Evolutionary conservation across 2,329 filamentous ascomycete species (phyloP), one percentile per base, ranked within the genome.

Genomic region (Teratosphaeria pseudoeucalypti): DNA sequence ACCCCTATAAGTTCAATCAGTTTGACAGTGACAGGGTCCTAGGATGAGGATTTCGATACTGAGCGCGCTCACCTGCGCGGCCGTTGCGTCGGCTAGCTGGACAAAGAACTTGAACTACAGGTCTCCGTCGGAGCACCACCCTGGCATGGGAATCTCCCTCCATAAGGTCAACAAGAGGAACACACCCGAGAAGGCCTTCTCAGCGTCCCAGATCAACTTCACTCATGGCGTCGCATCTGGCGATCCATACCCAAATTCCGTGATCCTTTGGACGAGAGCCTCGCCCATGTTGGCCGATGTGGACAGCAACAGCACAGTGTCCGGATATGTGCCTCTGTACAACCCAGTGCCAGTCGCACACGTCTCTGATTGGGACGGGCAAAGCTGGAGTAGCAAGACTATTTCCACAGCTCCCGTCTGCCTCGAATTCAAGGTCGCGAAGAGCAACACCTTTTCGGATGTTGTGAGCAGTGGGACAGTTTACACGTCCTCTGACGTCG

Each of bases 401-500:
- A 58, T 82, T 62, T 84, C 81, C 16, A 82, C 78, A 60, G 77
- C 83, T 6, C 85, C 87, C 0, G 78, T 89, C 34, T 90, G 87
- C 65, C 79, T 90, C 0, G 78, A 85, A 39, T 90, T 84, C 78
- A 81, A 80, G 60, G 80, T 89, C 19, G 77, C 78, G 14, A 73
- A 74, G 23, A 78, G 80, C 64, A 68, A 77, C 56, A 71, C 75
- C n/a, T 75, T 81, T 34, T 72, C 73, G 11, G 67, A 75, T 2
- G 74, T 82, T 7, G 81, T 82, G 1, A 77, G 80, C 56, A 76
- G 75, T 1, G 87, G 87, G 5, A 81, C 74, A 39, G 85, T 80
- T 0, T 89, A 85, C 68, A 90, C 88, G 0, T 87, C 81, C 39
- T 87, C 82, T 0, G 87, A 90, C 68, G 82, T 90, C 55, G 88